Evolutionary conservation across 352 stramenopile species (phyloP), one percentile per base, ranked within the genome.

Genomic region (Globisporangium ultimum): DNA sequence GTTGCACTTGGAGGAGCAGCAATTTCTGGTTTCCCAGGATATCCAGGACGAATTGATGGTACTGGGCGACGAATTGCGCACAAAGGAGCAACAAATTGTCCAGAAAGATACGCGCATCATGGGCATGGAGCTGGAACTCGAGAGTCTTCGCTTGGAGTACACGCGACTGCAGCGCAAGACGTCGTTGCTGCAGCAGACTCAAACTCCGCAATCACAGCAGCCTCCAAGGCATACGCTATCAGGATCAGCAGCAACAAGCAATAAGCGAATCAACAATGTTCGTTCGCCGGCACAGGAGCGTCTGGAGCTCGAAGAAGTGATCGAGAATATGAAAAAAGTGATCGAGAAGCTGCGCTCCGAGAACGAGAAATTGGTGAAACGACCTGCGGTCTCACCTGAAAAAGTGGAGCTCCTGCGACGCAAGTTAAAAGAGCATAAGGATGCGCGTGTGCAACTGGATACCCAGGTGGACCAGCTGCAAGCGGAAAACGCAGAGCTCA

Each of bases 261-360:
- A 42, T 36, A 55, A 46, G 12, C 34, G 32, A 15, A 28, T n/a
- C 21, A 48, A n/a, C 32, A 53, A 36, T 10, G 28, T 64, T 41
- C 58, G 58, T 28, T 69, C 63, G 28, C 46, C 50, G 15, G 48
- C 50, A 0, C 67, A 76, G 38, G 80, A 92, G 48, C 68, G 76
- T 5, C 55, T 72, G 15, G 79, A 88, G 60, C 71, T 95, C 1
- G 80, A 95, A 54, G 70, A 86, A 48, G 78, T 94, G 55, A 83
- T 91, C 36, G 76, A 78, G 24, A 90, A 86, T 46, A 91, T 93
- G 81, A 94, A 91, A 58, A 79, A 77, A 42, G 80, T 90, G 34
- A 93, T 91, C 32, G 80, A 91, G 38, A 89, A 88, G 58, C 68
- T 93, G 2, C 85, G 82, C 8, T 49, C 56, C 2, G 85, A 95